Base-by-base conservation (phyloP, 1,139 yeast species). In the Nakaseomyces uthaithaninus region DNA sequence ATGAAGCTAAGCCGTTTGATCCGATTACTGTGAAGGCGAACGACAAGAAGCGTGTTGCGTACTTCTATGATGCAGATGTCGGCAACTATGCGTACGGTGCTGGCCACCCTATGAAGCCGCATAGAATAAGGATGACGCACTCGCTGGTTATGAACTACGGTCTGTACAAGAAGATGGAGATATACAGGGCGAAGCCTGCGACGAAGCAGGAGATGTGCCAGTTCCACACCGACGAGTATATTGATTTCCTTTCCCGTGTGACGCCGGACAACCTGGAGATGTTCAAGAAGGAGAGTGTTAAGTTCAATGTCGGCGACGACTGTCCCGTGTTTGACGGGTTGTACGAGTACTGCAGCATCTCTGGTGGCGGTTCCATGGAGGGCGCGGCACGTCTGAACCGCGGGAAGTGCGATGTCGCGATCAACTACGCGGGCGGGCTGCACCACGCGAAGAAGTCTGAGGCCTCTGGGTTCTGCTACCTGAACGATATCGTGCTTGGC, bases 101-200 rank as follows among this genome's bases (percentile, higher is more conserved):
- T 8, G 96, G 96, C 22, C 98, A 91, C 63, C 96, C 96, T 39
- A 89, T 89, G 97, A 91, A 91, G 59, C 97, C 97, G 23, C 97
- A 89, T 62, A 78, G 97, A 62, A 89, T 91, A 69, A 81, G 97
- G 76, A 89, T 89, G 97, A 94, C 97, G 6, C 97, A 91, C 63
- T 83, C 95, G 26, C 71, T 91, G 56, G 84, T 91, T 53, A 91
- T 91, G 97, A 91, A 91, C 67, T 91, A 91, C 60, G 98, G 97
- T 2, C 72, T 91, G 45, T 89, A 91, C 68, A 86, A 89, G 64
- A 84, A 89, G 66, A 91, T 91, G 96, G 97, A 91, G 63, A 89
- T 91, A 42, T 89, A 89, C 63, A 66, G 94, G 41, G 97, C 97
- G 38, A 91, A 91, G 63, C 97, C 98, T 0, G 98, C 98, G 33